Conservation (phyloP, 2,329 filamentous ascomycete genomes). For the Fusarium sp. region DNA sequence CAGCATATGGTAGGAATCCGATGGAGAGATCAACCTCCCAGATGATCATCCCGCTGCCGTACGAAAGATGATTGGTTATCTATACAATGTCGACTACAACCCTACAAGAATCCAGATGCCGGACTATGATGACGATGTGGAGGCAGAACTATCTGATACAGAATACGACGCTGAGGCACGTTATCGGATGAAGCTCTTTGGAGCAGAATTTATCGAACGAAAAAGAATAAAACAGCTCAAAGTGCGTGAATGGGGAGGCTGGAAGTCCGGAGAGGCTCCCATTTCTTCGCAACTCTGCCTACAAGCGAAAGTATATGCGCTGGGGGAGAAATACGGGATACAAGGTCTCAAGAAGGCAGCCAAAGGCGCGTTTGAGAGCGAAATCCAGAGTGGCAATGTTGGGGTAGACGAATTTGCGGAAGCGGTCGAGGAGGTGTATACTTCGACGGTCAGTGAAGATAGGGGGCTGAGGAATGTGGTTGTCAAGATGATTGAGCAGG, state of each 20-base stretch:
- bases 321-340: not conserved
- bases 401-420: not conserved
- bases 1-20: not conserved
- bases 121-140: accelerated
- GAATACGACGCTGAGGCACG: not conserved
- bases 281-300: accelerated
- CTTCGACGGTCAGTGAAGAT: not conserved
- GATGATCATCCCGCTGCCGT: slow-evolving; percentile 8
- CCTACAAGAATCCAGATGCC: accelerated
- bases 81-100: slow-evolving; percentile 11
- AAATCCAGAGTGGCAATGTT: not conserved
- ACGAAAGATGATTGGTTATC: slow-evolving; percentile 1
- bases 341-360: accelerated
- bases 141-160: not conserved
- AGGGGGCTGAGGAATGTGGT: not conserved
- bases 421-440: not conserved
- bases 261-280: not conserved
- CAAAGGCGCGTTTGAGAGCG: accelerated
- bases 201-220: accelerated
- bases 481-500: not conserved
- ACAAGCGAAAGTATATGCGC: accelerated
- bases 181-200: not conserved
- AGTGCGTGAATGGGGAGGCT: not conserved
- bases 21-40: not conserved
- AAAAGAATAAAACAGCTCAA: not conserved